phyloP scores from a whole-genome alignment of 306 rosid species.

The Senna siamea region DNA sequence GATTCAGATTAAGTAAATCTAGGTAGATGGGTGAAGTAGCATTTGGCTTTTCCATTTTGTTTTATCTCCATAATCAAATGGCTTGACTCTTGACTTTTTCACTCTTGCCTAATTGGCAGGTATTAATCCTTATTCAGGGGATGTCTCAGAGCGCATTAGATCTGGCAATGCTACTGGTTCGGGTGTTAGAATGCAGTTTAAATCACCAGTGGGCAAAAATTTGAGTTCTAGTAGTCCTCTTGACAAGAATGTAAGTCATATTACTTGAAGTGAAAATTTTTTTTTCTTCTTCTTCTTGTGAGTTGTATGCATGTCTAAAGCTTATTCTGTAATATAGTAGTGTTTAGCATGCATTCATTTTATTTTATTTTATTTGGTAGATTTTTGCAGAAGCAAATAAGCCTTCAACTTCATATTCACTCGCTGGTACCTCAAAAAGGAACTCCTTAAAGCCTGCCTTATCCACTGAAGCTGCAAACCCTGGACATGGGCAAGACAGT shows the following conservation, averaged over 20 bases:
- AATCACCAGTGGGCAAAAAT: conserved; percentile 62
- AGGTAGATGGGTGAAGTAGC: conserved; percentile 14
- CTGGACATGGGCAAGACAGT: conserved; percentile 61
- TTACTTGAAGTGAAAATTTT: neutral
- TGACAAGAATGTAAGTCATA: conserved; percentile 70
- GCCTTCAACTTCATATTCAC: conserved; percentile 67
- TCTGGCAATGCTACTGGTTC: conserved; percentile 61
- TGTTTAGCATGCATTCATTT: conserved; percentile 30
- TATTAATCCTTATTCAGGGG: conserved; percentile 55
- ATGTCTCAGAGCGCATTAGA: conserved; percentile 62
- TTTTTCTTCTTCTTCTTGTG: neutral
- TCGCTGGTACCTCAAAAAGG: conserved; percentile 66
- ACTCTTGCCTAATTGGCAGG: conserved; percentile 38
- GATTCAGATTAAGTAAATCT: conserved; percentile 11
- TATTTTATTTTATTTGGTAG: conserved; percentile 39
- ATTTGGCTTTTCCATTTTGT: conserved; percentile 13
- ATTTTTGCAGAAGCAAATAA: conserved; percentile 57
- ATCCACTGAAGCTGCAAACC: conserved; percentile 66
- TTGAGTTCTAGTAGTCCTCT: conserved; percentile 62
- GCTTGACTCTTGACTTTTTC: neutral
- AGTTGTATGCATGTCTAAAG: conserved; percentile 18
- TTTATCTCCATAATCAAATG: neutral
- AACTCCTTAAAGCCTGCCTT: conserved; percentile 60
- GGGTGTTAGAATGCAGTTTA: conserved; percentile 73
- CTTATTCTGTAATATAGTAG: conserved; percentile 9